Conservation (phyloP, 1,284 basidiomycete species). For the Ceratobasidium sp. region DNA sequence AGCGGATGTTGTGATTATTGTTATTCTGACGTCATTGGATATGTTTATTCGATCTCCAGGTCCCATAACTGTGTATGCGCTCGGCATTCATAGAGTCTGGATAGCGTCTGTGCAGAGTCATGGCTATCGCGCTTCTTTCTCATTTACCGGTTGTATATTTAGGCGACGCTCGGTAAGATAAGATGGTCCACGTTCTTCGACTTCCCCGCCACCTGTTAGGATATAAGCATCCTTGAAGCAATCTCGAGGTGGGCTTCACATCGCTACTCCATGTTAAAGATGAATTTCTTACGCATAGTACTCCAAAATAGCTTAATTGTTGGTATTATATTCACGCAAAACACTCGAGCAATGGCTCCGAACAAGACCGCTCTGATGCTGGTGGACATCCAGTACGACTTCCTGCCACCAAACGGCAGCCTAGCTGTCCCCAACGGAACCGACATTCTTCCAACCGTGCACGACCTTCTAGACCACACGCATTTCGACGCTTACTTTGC, state of each 20-base stretch:
- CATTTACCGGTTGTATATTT: no score
- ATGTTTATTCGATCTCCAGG: no score
- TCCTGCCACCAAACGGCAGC: slow-evolving; percentile 70
- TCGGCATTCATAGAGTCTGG: no score
- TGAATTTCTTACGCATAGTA: slow-evolving; percentile 26
- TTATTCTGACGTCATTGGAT: no score
- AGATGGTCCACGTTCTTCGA: slow-evolving; percentile 22
- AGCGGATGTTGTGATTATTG: no score
- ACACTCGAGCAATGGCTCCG: slow-evolving; percentile 26
- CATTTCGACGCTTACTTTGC: slow-evolving; percentile 66
- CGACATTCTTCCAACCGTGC: slow-evolving; percentile 63
- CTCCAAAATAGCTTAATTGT: background rate
- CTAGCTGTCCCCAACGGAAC: slow-evolving; percentile 67
- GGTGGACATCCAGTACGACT: slow-evolving; percentile 75
- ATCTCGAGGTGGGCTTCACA: slow-evolving; percentile 16
- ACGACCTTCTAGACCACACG: slow-evolving; percentile 62
- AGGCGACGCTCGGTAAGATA: slow-evolving; percentile 32
- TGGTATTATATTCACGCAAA: background rate
- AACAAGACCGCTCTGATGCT: slow-evolving; percentile 63
- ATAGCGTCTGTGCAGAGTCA: no score
- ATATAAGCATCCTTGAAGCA: background rate
- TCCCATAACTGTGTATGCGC: no score
- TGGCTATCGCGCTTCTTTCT: no score
- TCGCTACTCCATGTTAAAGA: background rate
- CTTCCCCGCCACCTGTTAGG: slow-evolving; percentile 20